Evolutionary conservation across 1,139 yeast species (phyloP).

Genomic region (Suhomyces maxii): DNA sequence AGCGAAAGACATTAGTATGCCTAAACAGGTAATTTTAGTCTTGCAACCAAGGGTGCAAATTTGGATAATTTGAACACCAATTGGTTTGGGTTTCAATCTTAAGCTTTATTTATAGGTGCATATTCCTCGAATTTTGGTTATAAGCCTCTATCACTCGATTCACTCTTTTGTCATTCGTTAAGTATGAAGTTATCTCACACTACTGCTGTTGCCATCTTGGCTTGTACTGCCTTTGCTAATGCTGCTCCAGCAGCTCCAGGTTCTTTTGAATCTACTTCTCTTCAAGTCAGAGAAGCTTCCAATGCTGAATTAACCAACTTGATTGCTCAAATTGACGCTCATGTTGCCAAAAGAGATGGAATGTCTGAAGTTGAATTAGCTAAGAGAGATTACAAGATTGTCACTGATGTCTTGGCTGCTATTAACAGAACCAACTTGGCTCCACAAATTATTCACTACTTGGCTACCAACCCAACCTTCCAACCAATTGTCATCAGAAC

Average conservation of each 20-base stretch:
- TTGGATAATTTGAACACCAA: constrained; percentile 2
- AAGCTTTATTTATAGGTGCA: background rate
- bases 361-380: constrained; percentile 21
- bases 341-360: constrained; percentile 34
- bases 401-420: constrained; percentile 43
- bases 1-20: constrained; percentile 3
- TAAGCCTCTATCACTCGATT: background rate
- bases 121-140: background rate
- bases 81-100: background rate
- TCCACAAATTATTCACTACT: constrained; percentile 37
- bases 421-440: constrained; percentile 42
- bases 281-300: constrained; percentile 21
- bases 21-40: constrained; percentile 4
- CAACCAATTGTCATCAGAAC: constrained; percentile 38
- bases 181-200: constrained; percentile 30
- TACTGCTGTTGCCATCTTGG: constrained; percentile 30
- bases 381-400: constrained; percentile 34
- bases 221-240: constrained; percentile 24
- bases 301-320: constrained; percentile 20
- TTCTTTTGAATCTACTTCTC: constrained; percentile 9
- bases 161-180: constrained; percentile 10
- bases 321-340: constrained; percentile 11
- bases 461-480: constrained; percentile 35
- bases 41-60: constrained; percentile 6
- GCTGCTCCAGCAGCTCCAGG: constrained; percentile 29